Base-by-base conservation (phyloP, 305 asterid species). In the Fraxinus latifolia region DNA sequence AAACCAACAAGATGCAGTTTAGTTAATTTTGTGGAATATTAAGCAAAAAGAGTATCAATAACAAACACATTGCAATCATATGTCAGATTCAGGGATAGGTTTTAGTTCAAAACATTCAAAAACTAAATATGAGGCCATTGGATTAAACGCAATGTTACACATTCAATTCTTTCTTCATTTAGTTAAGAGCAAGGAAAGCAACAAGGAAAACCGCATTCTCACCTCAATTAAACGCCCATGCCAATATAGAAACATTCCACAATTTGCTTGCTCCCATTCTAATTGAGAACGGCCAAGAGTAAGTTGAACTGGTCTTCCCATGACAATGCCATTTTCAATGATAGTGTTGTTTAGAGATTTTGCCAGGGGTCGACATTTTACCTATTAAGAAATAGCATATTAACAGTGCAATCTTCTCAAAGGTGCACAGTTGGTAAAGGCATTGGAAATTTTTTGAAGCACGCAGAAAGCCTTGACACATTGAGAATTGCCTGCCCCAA, bases 211-310 rank as follows among this genome's bases (percentile, higher is more conserved):
- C 37, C 32, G 60, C 74, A 80, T 50, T 71, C 80, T 79, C 76
- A 93, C 97, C 95, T 93, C 97, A 86, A 93, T 90, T 76, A 93
- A 81, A 82, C 95, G 97, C 76, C 97, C 97, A 83, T 90, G 96
- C 97, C 97, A 93, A 82, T 89, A 93, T 62, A 93, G 78, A 86
- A 93, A 93, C 74, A 91, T 89, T 79, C 97, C 97, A 84, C 95
- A 90, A 80, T 93, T 93, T 76, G 90, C 94, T 83, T 84, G 87
- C 85, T 93, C 95, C 94, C 93, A 89, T 78, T 91, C 97, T 80
- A 90, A 39, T 80, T 93, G 97, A 87, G 89, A 86, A 74, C 91
- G 84, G 55, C 96, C 96, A 82, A 91, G 91, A 47, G 83, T 89
- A 75, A 93, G 91, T 17, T 87, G 87, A 75, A 93, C 90, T 27